phyloP scores from a whole-genome alignment of 2,329 filamentous ascomycete species.

The Colletotrichum aenigma region DNA sequence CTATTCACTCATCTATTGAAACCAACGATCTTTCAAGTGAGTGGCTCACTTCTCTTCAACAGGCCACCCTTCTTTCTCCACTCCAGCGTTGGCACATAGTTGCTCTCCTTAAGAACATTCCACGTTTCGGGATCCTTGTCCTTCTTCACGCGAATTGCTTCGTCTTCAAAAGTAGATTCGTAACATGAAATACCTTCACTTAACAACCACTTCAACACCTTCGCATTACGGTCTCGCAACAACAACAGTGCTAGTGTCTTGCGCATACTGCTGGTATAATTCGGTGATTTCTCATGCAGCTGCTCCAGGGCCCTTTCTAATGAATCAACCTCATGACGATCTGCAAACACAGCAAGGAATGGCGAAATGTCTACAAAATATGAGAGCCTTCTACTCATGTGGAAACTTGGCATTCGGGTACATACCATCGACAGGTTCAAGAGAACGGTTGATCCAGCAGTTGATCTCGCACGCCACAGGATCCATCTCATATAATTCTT shows the following conservation, averaged over 20 bases:
- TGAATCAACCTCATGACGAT: not conserved
- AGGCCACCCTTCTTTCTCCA: too few species aligned
- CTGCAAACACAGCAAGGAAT: not conserved
- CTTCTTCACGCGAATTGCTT: not conserved
- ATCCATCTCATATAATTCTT: not conserved
- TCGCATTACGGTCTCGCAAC: not conserved
- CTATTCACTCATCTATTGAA: not conserved
- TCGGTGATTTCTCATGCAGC: not conserved
- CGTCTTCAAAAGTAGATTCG: not conserved
- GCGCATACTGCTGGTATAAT: not conserved
- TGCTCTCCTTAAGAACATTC: not conserved
- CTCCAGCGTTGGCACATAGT: not conserved
- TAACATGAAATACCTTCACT: not conserved
- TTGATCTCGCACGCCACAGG: not conserved
- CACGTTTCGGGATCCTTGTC: not conserved
- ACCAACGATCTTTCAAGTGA: not conserved
- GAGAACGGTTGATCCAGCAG: not conserved
- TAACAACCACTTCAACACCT: not conserved
- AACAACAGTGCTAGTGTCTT: not conserved
- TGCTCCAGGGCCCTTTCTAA: not conserved
- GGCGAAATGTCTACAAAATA: not conserved
- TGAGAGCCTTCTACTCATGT: not conserved
- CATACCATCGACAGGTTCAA: not conserved
- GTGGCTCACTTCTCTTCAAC: not conserved
- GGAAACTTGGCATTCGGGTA: fast-evolving